Evolutionary conservation across 2,329 filamentous ascomycete species (phyloP).

Genomic region (Didymella arachidicola): DNA sequence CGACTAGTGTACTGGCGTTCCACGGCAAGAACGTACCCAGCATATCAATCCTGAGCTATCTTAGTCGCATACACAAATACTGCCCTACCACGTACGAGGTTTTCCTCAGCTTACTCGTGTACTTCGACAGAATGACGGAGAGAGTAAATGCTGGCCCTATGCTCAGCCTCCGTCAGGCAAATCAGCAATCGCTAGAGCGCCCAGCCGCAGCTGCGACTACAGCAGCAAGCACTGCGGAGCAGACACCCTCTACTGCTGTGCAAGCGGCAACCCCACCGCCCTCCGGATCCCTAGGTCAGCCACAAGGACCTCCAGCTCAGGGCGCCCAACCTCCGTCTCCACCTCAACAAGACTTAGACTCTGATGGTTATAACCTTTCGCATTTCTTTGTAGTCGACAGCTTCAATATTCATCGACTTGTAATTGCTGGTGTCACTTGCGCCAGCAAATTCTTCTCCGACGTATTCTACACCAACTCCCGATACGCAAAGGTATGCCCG

Average conservation of each 20-base stretch:
- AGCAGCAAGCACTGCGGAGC: constrained; percentile 36
- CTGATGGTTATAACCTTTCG: constrained; percentile 62
- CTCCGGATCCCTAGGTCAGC: constrained; percentile 57
- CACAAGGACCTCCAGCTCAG: constrained; percentile 40
- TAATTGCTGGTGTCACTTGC: constrained; percentile 96
- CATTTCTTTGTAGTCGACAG: constrained; percentile 96
- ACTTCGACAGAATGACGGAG: constrained; percentile 99
- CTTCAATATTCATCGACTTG: constrained; percentile 96
- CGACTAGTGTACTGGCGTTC: constrained; percentile 84
- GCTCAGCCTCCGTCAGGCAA: constrained; percentile 65
- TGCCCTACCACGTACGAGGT: constrained; percentile 99
- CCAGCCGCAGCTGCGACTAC: constrained; percentile 38
- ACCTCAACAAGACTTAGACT: constrained; percentile 50
- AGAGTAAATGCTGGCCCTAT: constrained; percentile 84
- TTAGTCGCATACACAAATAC: constrained; percentile 97
- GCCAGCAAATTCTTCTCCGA: constrained; percentile 99
- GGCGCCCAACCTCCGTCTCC: constrained; percentile 49
- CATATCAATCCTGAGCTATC: constrained; percentile 95
- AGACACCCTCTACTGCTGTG: constrained; percentile 36
- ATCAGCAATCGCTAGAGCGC: constrained; percentile 57
- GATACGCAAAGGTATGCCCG: constrained; percentile 90
- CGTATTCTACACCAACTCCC: constrained; percentile 98
- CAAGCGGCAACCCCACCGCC: constrained; percentile 59
- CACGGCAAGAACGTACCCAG: constrained; percentile 98
- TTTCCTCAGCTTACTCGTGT: constrained; percentile 91